A percentile compares a stretch with the other conserved stretches of the same genome.
phyloP scores from a whole-genome alignment of 2,329 filamentous ascomycete genomes.

The Thelonectria blattea region DNA sequence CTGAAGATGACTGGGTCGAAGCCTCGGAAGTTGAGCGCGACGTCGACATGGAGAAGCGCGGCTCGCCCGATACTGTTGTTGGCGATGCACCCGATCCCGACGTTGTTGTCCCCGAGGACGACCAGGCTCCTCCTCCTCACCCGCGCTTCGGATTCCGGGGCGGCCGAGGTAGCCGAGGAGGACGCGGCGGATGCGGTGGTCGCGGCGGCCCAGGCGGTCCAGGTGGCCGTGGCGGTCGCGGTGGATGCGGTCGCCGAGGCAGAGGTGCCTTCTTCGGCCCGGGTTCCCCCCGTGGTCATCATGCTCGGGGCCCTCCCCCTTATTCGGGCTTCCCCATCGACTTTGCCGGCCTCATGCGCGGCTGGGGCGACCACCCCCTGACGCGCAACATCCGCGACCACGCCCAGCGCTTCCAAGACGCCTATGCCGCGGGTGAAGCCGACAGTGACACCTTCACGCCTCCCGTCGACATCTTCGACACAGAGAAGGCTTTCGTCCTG shows the following conservation, averaged over 20 bases:
- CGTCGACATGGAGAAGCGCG: conserved; percentile 42
- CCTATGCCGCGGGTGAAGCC: conserved; percentile 21
- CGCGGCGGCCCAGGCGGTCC: conserved; percentile 29
- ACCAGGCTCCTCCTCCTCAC: conserved; percentile 29
- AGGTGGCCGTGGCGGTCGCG: conserved; percentile 28
- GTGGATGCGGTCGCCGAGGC: conserved; percentile 27
- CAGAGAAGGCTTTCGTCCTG: conserved; percentile 67
- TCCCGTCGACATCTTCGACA: conserved; percentile 78
- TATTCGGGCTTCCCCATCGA: conserved; percentile 42
- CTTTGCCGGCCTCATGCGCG: conserved; percentile 47
- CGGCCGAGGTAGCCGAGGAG: conserved; percentile 25
- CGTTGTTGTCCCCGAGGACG: conserved; percentile 42
- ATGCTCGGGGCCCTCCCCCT: conserved; percentile 23
- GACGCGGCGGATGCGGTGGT: conserved; percentile 19
- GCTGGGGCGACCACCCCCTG: conserved; percentile 50
- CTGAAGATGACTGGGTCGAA: conserved; percentile 22
- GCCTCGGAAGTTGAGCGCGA: conserved; percentile 32
- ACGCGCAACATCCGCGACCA: conserved; percentile 51
- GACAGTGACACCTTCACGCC: conserved; percentile 60
- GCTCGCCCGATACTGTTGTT: conserved; percentile 43
- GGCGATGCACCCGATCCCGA: conserved; percentile 42
- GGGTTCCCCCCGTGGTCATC: conserved; percentile 21
- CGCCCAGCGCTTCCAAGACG: conserved; percentile 37
- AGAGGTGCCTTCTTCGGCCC: conserved; percentile 32
- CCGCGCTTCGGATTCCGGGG: conserved; percentile 31